phyloP scores from a whole-genome alignment of 495 filamentous ascomycete species.

The Penicillium herquei region DNA sequence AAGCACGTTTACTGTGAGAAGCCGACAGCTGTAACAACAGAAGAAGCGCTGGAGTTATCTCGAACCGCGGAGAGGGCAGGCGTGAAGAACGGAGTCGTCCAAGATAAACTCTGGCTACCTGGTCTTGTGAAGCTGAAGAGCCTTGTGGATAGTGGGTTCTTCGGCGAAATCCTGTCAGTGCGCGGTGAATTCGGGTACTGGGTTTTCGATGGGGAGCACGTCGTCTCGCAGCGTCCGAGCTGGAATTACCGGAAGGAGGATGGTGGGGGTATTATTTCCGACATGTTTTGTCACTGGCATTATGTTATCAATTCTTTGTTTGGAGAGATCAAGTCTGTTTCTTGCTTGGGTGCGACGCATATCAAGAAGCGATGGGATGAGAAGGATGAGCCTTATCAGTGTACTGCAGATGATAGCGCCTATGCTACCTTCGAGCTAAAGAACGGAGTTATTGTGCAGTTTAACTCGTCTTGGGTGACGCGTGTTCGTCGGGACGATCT shows the following conservation, averaged over 20 bases:
- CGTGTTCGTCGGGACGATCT: neutral
- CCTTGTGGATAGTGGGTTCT: neutral
- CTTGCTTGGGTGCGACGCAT: neutral
- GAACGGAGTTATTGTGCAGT: neutral
- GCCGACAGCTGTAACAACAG: neutral
- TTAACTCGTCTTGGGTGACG: neutral
- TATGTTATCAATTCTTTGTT: neutral
- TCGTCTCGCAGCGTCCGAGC: neutral
- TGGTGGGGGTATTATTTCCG: neutral
- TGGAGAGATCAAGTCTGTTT: neutral
- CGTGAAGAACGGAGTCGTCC: neutral
- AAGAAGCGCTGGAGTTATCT: neutral
- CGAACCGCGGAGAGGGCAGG: neutral
- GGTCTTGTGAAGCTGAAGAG: neutral
- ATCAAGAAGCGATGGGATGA: neutral
- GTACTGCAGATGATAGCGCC: neutral
- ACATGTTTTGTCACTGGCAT: slow-evolving; percentile 1
- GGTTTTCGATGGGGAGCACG: neutral
- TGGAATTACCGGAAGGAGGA: slow-evolving; percentile 1
- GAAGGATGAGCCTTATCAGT: neutral
- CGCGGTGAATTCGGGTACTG: neutral
- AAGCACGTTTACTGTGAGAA: neutral
- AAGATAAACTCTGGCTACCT: neutral
- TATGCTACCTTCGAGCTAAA: neutral
- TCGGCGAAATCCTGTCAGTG: neutral